These are phyloP conservation scores for Bjerkandera adusta DNA, from an alignment of 1,284 basidiomycete genomes.

Conservation along the genomic window DNA sequence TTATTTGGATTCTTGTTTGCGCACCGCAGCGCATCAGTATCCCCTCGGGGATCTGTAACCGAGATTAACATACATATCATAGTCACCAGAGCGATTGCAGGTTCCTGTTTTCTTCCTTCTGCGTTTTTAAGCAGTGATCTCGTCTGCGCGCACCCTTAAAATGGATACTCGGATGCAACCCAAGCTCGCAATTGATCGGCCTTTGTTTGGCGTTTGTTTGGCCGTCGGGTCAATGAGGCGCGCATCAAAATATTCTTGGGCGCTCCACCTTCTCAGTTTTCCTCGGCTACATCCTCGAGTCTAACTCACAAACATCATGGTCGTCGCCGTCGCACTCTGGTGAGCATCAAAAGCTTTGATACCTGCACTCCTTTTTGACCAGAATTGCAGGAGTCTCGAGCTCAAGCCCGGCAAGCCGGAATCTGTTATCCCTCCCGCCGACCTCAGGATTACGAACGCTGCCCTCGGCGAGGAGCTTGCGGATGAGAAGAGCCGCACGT, in stretches of 20 bases:
- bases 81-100: too few relatives aligned
- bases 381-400: conserved; percentile 50
- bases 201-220: too few relatives aligned
- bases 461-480: conserved; percentile 75
- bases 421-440: conserved; percentile 61
- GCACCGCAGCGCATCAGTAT: too few relatives aligned
- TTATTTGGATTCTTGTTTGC: conserved; percentile 6
- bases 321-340: conserved; percentile 17
- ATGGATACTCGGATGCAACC: too few relatives aligned
- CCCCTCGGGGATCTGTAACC: too few relatives aligned
- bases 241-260: conserved; percentile 10
- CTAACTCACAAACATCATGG: conserved; percentile 12
- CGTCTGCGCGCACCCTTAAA: too few relatives aligned
- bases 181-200: too few relatives aligned
- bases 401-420: conserved; percentile 64
- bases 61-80: too few relatives aligned
- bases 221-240: too few relatives aligned
- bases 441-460: conserved; percentile 84
- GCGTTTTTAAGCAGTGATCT: too few relatives aligned
- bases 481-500: conserved; percentile 66
- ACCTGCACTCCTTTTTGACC: neutral
- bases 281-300: neutral
- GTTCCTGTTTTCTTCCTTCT: too few relatives aligned
- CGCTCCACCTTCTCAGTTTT: conserved; percentile 3
- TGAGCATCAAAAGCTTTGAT: conserved; percentile 1